Evolutionary conservation across 495 filamentous ascomycete species (phyloP), one percentile per base, ranked within the genome.

Genomic region (Neurospora sp.): DNA sequence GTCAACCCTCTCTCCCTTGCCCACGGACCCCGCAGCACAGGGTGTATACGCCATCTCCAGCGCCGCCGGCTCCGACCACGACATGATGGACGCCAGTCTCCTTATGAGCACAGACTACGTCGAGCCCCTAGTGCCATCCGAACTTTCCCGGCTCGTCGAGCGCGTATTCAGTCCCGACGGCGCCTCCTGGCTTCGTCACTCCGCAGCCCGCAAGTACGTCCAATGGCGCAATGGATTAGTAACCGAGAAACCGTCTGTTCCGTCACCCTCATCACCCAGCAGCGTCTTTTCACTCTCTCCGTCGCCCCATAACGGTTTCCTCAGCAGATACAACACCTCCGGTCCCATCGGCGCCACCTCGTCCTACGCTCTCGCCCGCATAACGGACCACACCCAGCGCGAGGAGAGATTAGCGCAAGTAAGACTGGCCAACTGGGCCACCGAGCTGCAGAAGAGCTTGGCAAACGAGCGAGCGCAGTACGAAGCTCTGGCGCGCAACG

Each of bases 61-160:
- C 22, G 88, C 88, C 14, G 86, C 89, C 44, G 89, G 88, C 12
- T 88, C 88, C 69, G 94, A 99, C 79, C 83, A 90, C 69, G 94
- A 97, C 31, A 91, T 86, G 65, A 97, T 99, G 93, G 96, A 99
- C 77, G 96, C 96, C 38, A 96, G 93, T 76, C 87, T 96, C 0
- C 85, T 99, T 16, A 99, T 99, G 96, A 93, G 89, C 68, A 90
- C 96, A 3, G 92, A 95, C 75, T 99, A 99, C 79, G 85, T 97
- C 20, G 91, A 93, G 72, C 96, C 96, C 4, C 85, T 98, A 2
- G 81, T 93, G 12, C 79, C 87, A 38, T 94, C 94, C 27, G 96
- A 99, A 74, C 87, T 99, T 8, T 74, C 78, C 12, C 78, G 81
- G 16, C 84, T 99, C 14, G 90, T 98, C 44, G 81, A 87, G 40